phyloP scores from a whole-genome alignment of 305 asterid genomes.

The Withania somnifera region DNA sequence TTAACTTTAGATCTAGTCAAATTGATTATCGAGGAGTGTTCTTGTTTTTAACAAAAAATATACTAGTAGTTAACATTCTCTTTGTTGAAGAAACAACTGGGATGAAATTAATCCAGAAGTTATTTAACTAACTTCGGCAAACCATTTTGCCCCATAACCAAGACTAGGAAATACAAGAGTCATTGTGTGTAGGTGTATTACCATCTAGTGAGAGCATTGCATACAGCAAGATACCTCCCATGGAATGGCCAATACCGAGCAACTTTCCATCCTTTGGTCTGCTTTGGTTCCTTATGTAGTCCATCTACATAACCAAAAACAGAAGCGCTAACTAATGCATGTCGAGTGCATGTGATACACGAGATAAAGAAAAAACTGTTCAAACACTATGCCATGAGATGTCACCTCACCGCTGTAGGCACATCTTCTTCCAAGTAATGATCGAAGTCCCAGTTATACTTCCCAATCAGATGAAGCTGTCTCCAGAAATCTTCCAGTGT shows the following conservation, averaged over 20 bases:
- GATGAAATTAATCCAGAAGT: not conserved
- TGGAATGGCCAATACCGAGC: constrained; percentile 85
- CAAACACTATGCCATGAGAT: constrained; percentile 10
- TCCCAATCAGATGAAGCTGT: constrained; percentile 75
- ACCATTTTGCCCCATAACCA: not conserved
- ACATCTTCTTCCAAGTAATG: constrained; percentile 89
- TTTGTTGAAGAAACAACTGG: not conserved
- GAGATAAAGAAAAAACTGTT: constrained; percentile 14
- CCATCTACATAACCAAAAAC: constrained; percentile 39
- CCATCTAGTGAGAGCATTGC: constrained; percentile 79
- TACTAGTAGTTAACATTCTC: not conserved
- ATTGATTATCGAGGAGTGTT: not conserved
- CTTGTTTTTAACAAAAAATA: not conserved
- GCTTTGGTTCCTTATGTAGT: constrained; percentile 55
- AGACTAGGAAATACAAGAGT: not conserved
- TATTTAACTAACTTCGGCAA: not conserved
- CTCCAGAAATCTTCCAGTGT: constrained; percentile 77
- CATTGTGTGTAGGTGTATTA: constrained; percentile 16
- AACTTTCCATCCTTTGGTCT: constrained; percentile 72
- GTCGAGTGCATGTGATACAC: not conserved
- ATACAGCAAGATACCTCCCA: constrained; percentile 91
- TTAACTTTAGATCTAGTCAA: not conserved
- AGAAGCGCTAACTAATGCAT: not conserved
- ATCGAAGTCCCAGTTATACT: constrained; percentile 92
- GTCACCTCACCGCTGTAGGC: constrained; percentile 98